Evolutionary conservation across 768 basidiomycete genomes (phyloP).

Genomic region (Termitomyces sp.): DNA sequence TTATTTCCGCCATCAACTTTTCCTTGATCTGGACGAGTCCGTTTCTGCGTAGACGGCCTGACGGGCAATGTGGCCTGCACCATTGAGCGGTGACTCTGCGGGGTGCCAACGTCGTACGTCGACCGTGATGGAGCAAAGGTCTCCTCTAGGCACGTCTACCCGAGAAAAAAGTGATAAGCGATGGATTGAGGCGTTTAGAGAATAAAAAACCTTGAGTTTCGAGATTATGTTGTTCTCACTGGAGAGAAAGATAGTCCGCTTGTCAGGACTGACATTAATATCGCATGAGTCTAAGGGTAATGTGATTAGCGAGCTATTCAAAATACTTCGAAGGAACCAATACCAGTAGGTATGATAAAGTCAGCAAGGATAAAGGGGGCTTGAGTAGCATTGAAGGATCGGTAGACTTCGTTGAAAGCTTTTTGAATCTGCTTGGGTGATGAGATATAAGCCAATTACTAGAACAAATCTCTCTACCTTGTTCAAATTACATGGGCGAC

Average conservation of each 20-base stretch:
- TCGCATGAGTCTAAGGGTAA: constrained; percentile 63
- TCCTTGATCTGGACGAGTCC: constrained; percentile 1
- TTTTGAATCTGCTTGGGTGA: constrained; percentile 61
- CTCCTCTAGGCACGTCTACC: constrained; percentile 60
- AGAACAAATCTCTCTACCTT: constrained; percentile 44
- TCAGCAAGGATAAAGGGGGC: constrained; percentile 81
- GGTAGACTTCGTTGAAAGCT: constrained; percentile 89
- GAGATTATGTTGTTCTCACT: constrained; percentile 76
- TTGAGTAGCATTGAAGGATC: constrained; percentile 68
- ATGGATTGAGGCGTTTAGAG: background rate
- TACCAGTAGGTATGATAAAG: constrained; percentile 76
- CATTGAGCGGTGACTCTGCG: constrained; percentile 12
- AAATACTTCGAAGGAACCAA: constrained; percentile 16
- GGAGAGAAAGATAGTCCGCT: constrained; percentile 90
- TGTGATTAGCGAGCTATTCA: background rate
- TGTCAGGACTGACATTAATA: constrained; percentile 95
- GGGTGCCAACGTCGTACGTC: constrained; percentile 52
- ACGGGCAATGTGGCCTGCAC: constrained; percentile 19
- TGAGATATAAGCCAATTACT: background rate
- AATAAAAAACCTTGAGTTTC: constrained; percentile 60
- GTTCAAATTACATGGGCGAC: constrained; percentile 74
- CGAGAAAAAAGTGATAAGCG: too few relatives aligned
- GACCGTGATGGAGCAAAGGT: constrained; percentile 68
- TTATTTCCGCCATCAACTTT: background rate
- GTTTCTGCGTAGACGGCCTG: constrained; percentile 2